A percentile compares a stretch with the other conserved stretches of the same genome.
phyloP scores from a whole-genome alignment of 139 green algal species.

The Trebouxia sp. region DNA sequence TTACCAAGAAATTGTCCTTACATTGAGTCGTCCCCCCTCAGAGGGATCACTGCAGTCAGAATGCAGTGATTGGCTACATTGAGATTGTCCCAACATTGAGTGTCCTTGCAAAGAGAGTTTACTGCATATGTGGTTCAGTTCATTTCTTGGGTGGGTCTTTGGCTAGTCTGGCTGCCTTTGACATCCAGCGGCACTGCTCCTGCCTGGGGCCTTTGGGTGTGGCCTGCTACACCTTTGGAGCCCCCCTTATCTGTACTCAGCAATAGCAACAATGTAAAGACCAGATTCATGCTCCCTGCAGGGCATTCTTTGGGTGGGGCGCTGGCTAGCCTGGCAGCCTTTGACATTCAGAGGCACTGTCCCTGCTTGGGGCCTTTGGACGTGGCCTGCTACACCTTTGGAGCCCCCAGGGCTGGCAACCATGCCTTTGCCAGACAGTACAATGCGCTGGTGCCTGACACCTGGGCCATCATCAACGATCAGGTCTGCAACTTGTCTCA shows the following conservation, averaged over 20 bases:
- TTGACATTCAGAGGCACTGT: conserved; percentile 55
- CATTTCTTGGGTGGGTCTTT: conserved; percentile 86
- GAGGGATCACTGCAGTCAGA: neutral
- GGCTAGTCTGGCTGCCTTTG: conserved; percentile 78
- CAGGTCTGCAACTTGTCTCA: conserved; percentile 34
- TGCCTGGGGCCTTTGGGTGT: conserved; percentile 27
- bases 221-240: conserved; percentile 75
- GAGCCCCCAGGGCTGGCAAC: conserved; percentile 65
- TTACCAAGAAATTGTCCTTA: too few relatives aligned
- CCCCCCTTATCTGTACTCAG: neutral
- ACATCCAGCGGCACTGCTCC: conserved; percentile 47
- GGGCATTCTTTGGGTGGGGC: conserved; percentile 87
- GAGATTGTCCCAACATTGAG: neutral
- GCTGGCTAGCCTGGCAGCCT: conserved; percentile 80
- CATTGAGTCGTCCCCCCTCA: neutral
- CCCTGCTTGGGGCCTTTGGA: conserved; percentile 8
- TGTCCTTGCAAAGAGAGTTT: neutral
- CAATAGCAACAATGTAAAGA: too few relatives aligned
- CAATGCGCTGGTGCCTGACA: conserved; percentile 50
- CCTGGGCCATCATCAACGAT: conserved; percentile 67
- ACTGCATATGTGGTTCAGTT: conserved; percentile 40
- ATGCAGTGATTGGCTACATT: neutral
- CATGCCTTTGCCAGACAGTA: conserved; percentile 57
- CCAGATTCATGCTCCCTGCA: conserved; percentile 10
- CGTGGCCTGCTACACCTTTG: conserved; percentile 29